Evolutionary conservation across 331 rosid species (phyloP), one percentile per base, ranked within the genome.

Genomic region (Quercus phellos): DNA sequence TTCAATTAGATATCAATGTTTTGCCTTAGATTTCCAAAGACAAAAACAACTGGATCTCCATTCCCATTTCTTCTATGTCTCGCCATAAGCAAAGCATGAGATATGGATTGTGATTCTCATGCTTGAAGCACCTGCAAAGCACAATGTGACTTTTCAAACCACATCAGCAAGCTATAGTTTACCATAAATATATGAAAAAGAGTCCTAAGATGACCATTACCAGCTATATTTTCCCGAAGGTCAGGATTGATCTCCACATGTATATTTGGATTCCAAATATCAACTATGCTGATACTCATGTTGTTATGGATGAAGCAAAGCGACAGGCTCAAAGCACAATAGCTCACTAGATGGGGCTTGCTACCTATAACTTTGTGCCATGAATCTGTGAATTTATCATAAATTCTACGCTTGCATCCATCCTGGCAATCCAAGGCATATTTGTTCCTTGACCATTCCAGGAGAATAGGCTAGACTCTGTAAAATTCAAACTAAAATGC

Each of bases 41-140:
- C 72, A 70, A 71, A 79, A 81, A 55, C 74, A 66, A 75, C 80
- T 19, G 50, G 27, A 18, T 24, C 51, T 76, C 73, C 68, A 71
- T 83, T 80, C 43, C 55, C 74, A 68, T 79, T 74, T 56, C 61
- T 24, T 51, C 38, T 26, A 17, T 43, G 59, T 64, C 53, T 68
- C 34, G 34, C 78, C 76, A 74, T 80, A 74, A 72, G 82, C 82
- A 72, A 76, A 74, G 54, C 70, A 61, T 16, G 68, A 76, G 74
- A 75, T 74, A 70, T 7, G 56, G 71, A 55, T 60, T 68, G 3
- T n/a, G 66, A 46, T 75, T 79, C 71, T 92, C 91, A 95, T 16
- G 91, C 92, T 90, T 93, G 99, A 75, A 93, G 97, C 77, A 93
- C 98, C 79, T 95, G 84, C 99, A 93, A 83, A 91, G 99, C 79